Conservation (phyloP, 2,329 filamentous ascomycete genomes). For the Cryphonectria japonica region DNA sequence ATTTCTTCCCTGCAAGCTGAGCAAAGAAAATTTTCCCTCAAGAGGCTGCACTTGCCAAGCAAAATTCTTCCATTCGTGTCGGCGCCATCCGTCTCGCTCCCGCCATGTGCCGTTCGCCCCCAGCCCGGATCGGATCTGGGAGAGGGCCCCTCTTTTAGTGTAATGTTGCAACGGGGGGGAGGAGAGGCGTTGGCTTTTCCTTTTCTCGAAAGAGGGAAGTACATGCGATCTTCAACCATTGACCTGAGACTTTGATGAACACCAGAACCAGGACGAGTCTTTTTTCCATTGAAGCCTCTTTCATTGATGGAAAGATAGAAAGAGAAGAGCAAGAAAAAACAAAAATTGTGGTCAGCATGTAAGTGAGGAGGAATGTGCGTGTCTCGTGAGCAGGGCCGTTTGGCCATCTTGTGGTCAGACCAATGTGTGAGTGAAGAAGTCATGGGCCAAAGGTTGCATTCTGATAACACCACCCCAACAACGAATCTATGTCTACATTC, state of each 20-base stretch:
- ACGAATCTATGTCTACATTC: constrained; percentile 26
- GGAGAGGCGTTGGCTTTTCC: background rate
- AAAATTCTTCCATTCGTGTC: constrained; percentile 18
- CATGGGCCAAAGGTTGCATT: background rate
- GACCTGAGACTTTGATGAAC: background rate
- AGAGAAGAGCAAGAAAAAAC: background rate
- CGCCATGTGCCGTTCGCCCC: constrained; percentile 1
- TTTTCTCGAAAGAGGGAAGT: constrained; percentile 11
- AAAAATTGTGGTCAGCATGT: background rate
- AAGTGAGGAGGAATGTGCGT: background rate
- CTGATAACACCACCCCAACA: background rate
- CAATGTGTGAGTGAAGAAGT: background rate
- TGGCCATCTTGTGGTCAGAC: background rate
- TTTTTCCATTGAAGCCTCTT: background rate
- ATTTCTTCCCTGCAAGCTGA: background rate
- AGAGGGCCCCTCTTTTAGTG: background rate
- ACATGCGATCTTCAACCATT: background rate
- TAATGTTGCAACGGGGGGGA: background rate
- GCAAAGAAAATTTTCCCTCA: constrained; percentile 4
- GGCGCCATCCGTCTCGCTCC: constrained; percentile 11
- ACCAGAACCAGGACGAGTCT: background rate
- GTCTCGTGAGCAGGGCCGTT: background rate
- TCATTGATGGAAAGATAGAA: background rate
- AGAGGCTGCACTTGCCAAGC: background rate
- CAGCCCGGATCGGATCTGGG: background rate